phyloP scores from a whole-genome alignment of 192 early-diverging fungal species.

The Coemansia sp. region DNA sequence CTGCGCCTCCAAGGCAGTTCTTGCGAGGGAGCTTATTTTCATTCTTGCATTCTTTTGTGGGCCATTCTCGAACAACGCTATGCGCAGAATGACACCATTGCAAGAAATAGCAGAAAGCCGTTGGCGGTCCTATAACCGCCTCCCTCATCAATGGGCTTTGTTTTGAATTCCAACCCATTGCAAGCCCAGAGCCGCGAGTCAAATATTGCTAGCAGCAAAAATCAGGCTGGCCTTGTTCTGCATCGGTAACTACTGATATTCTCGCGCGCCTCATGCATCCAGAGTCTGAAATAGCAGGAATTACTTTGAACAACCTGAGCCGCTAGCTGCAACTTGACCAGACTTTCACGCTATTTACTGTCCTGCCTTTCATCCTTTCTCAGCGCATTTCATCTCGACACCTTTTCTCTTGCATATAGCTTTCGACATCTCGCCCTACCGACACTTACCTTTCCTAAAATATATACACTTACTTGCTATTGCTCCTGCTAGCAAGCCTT shows the following conservation, averaged over 20 bases:
- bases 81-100: neutral
- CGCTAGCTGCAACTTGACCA: neutral
- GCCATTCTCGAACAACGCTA: neutral
- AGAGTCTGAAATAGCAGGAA: constrained; percentile 11
- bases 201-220: neutral
- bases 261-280: neutral
- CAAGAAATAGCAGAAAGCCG: neutral
- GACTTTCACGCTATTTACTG: constrained; percentile 9
- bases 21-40: neutral
- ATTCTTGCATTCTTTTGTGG: neutral
- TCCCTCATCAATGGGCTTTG: neutral
- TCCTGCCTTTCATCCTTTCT: constrained; percentile 8
- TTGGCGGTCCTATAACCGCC: neutral
- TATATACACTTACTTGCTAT: constrained; percentile 9
- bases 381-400: constrained; percentile 14
- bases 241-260: neutral
- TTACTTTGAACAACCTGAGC: constrained; percentile 1
- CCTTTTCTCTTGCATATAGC: constrained; percentile 6
- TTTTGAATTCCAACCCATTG: neutral
- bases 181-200: neutral
- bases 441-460: neutral
- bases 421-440: neutral
- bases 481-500: neutral
- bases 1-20: neutral
- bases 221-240: neutral